A percentile compares a stretch with the other conserved stretches of the same genome.
Conservation (phyloP, 2,329 filamentous ascomycete genomes). For the Stachybotrys elegans region DNA sequence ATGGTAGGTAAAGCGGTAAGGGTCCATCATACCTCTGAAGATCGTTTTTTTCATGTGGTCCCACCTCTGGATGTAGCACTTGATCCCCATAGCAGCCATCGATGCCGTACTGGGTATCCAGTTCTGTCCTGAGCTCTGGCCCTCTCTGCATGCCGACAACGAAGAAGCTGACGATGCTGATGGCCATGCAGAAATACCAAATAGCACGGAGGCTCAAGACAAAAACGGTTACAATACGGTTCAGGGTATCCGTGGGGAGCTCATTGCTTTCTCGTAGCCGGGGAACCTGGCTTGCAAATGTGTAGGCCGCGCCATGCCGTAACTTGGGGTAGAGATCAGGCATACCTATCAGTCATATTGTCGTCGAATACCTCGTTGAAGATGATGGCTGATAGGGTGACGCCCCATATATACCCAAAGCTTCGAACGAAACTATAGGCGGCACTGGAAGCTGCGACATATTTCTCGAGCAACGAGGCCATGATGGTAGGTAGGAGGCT, state of each 20-base stretch:
- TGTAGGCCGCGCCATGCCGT: neutral
- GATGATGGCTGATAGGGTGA: neutral
- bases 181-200: neutral
- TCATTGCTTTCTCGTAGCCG: neutral
- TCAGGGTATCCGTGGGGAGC: neutral
- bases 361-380: constrained; percentile 1
- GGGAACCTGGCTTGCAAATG: neutral
- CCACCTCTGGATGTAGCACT: no score
- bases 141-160: neutral
- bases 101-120: neutral
- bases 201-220: neutral
- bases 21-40: no score
- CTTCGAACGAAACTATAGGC: neutral
- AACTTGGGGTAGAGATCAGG: neutral
- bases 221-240: neutral
- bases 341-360: neutral
- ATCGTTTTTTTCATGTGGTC: no score
- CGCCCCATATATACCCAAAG: constrained; percentile 3
- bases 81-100: no score
- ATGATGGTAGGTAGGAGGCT: neutral
- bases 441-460: neutral
- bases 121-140: neutral
- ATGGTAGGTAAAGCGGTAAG: no score
- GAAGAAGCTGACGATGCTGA: constrained; percentile 1
- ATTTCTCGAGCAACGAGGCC: neutral